These are phyloP conservation scores for Vitis vinifera DNA, from an alignment of 164 flowering plant species.

Conservation along the genomic window DNA sequence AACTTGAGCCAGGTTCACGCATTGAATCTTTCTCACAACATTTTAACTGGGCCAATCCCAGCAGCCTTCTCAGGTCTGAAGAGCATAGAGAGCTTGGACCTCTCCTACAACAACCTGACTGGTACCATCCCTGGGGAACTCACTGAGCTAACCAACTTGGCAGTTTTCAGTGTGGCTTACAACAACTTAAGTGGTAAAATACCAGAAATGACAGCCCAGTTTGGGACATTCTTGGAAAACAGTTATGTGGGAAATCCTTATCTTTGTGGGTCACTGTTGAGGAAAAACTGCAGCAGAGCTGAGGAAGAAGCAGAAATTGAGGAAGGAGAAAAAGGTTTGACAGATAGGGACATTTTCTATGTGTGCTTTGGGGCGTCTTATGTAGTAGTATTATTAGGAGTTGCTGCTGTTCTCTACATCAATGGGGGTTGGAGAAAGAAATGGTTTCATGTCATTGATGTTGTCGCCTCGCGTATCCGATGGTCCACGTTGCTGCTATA, in stretches of 20 bases:
- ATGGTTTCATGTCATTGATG: no score
- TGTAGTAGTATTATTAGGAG: no score
- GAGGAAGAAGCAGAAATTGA: no score
- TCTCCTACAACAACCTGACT: slow-evolving; percentile 5
- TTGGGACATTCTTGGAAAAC: not conserved
- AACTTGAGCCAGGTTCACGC: not conserved
- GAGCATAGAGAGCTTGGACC: slow-evolving; percentile 4
- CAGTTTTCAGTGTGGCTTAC: not conserved
- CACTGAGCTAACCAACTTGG: not conserved
- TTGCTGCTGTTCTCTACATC: no score
- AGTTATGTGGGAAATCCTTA: slow-evolving; percentile 4
- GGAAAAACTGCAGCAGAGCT: no score
- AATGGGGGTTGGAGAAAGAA: no score
- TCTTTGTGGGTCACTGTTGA: not conserved
- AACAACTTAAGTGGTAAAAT: not conserved
- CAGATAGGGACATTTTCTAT: no score
- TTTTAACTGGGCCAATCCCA: slow-evolving; percentile 4
- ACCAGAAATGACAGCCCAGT: not conserved
- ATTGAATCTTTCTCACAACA: slow-evolving; percentile 8
- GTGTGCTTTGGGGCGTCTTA: no score
- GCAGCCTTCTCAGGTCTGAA: not conserved
- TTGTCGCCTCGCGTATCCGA: no score
- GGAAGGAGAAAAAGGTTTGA: no score
- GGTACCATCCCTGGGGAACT: not conserved
- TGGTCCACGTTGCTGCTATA: no score